A percentile compares a stretch with the other conserved stretches of the same genome.
These are phyloP conservation scores for Jacaranda copaia DNA, from an alignment of 257 asterid species.

Conservation along the genomic window DNA sequence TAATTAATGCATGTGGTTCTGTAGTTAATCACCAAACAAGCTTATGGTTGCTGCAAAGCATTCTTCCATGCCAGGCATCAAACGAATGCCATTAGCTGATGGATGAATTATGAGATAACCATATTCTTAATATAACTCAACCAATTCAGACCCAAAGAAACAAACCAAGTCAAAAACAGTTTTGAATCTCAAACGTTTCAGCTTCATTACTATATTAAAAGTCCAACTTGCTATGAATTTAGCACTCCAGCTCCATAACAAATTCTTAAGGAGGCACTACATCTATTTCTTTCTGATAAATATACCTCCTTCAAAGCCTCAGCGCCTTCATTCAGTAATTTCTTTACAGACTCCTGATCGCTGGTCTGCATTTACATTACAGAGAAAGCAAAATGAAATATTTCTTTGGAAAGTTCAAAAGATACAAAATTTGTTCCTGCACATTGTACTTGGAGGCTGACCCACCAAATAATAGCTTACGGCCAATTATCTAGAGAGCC, in stretches of 20 bases:
- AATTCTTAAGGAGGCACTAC: not conserved
- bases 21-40: not conserved
- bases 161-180: slow-evolving; percentile 4
- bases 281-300: not conserved
- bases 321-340: slow-evolving; percentile 44
- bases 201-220: slow-evolving; percentile 11
- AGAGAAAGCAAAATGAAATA: slow-evolving; percentile 6
- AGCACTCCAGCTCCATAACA: not conserved
- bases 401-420: not conserved
- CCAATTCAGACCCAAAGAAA: not conserved
- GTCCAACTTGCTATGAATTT: slow-evolving; percentile 3
- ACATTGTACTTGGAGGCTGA: not conserved
- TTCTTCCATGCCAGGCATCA: slow-evolving; percentile 1
- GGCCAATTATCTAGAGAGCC: not conserved
- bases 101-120: not conserved
- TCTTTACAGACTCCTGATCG: slow-evolving; percentile 73
- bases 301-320: slow-evolving; percentile 57
- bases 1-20: not conserved
- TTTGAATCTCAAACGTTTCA: not conserved
- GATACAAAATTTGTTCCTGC: slow-evolving; percentile 4
- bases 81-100: not conserved
- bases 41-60: not conserved
- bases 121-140: not conserved
- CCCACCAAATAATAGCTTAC: not conserved
- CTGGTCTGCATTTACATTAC: slow-evolving; percentile 55